Percentiles rank a stretch among this genome's conserved stretches.
Conservation (phyloP, 495 filamentous ascomycete genomes). For the Podospora tetraspora region DNA sequence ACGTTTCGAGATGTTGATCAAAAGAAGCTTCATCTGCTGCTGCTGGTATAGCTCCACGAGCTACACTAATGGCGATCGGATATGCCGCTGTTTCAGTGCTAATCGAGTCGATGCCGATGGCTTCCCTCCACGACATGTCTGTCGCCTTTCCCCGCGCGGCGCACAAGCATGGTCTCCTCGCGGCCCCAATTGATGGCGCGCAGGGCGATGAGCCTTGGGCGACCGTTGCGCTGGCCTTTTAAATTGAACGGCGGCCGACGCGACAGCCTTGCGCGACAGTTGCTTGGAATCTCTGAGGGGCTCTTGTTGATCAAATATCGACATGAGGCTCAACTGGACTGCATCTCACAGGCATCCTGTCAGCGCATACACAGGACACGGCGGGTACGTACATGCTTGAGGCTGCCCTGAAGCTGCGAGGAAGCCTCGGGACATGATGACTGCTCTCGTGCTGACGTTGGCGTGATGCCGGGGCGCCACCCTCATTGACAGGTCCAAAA, state of each 20-base stretch:
- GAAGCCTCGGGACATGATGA: slow-evolving; percentile 14
- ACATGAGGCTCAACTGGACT: slow-evolving; percentile 20
- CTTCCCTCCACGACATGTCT: background rate
- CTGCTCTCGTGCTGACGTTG: background rate
- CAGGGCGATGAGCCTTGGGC: background rate
- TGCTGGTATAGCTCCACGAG: background rate
- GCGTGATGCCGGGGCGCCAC: slow-evolving; percentile 5
- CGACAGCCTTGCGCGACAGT: background rate
- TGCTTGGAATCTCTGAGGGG: background rate
- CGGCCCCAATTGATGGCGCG: background rate
- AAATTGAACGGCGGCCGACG: background rate
- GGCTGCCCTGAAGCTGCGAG: slow-evolving; percentile 3
- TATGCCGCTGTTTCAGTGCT: slow-evolving; percentile 11
- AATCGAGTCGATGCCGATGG: slow-evolving; percentile 10
- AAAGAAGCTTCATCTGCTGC: background rate
- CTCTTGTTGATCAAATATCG: slow-evolving; percentile 1
- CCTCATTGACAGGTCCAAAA: background rate
- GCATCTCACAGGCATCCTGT: slow-evolving; percentile 16
- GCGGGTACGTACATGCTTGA: slow-evolving; percentile 18
- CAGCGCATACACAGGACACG: slow-evolving; percentile 9
- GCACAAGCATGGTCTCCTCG: background rate
- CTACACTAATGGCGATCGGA: slow-evolving; percentile 3
- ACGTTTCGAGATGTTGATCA: background rate
- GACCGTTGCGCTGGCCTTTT: slow-evolving; percentile 15
- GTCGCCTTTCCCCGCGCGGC: background rate